Percentiles rank a stretch among this genome's conserved stretches.
Conservation (phyloP, 2,329 filamentous ascomycete species). For the Aureobasidium pullulans region DNA sequence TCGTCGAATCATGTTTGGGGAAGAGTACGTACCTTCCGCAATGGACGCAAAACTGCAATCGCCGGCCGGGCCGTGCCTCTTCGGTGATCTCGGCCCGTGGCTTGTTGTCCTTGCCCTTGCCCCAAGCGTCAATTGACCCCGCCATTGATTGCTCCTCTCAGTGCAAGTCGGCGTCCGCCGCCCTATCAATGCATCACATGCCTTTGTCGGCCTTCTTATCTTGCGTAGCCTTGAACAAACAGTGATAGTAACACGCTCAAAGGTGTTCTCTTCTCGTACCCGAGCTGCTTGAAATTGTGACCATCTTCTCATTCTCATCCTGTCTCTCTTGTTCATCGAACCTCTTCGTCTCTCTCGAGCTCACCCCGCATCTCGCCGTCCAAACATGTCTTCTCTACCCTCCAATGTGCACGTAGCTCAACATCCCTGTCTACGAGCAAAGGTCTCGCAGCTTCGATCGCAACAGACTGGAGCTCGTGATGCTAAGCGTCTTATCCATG, state of each 20-base stretch:
- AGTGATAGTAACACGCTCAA: neutral
- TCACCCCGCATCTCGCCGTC: neutral
- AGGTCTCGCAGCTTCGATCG: slow-evolving; percentile 83
- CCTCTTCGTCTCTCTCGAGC: neutral
- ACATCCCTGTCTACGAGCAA: slow-evolving; percentile 80
- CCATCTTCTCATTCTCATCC: neutral
- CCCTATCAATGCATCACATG: slow-evolving; percentile 10
- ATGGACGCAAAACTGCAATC: neutral
- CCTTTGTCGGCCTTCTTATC: neutral
- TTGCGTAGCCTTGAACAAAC: neutral
- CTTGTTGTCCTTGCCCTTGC: neutral
- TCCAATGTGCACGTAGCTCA: slow-evolving; percentile 64
- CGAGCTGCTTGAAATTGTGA: neutral
- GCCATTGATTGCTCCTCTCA: neutral
- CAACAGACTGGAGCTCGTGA: slow-evolving; percentile 62
- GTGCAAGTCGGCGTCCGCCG: neutral
- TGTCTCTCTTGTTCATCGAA: neutral
- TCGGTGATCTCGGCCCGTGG: neutral
- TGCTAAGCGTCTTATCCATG: slow-evolving; percentile 74
- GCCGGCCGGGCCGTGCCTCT: neutral
- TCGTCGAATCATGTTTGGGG: neutral
- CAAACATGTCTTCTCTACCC: slow-evolving; percentile 32
- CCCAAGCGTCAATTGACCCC: neutral
- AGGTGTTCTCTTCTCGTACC: neutral
- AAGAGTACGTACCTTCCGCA: neutral